A percentile compares a stretch with the other conserved stretches of the same genome.
Evolutionary conservation across 768 basidiomycete species (phyloP).

Genomic region (Suillus decipiens): DNA sequence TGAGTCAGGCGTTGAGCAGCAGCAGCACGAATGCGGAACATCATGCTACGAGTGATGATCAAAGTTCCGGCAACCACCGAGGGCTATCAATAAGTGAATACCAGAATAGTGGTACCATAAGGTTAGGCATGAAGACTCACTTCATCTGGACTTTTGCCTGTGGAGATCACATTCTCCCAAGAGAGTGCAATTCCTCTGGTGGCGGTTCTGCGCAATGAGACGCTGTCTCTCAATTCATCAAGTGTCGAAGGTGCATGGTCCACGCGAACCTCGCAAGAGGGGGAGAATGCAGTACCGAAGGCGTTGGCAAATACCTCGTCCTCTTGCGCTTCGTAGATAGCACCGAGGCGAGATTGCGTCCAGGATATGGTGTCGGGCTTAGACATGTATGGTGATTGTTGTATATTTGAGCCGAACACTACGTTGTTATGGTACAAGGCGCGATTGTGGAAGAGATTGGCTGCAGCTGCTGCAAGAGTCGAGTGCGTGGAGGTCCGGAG

Average conservation of each 20-base stretch:
- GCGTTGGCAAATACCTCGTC: constrained; percentile 15
- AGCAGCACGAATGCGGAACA: constrained; percentile 41
- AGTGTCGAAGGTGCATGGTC: constrained; percentile 30
- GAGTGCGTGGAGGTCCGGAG: constrained; percentile 3
- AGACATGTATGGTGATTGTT: constrained; percentile 6
- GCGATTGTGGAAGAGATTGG: constrained; percentile 5
- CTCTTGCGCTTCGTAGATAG: constrained; percentile 26
- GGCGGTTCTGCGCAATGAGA: constrained; percentile 23
- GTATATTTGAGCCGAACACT: not conserved
- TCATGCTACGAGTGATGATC: constrained; percentile 40
- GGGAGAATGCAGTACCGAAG: constrained; percentile 36
- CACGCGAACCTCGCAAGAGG: constrained; percentile 33
- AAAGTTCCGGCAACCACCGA: constrained; percentile 40
- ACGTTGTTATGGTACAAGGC: not conserved
- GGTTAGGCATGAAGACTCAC: constrained; percentile 15
- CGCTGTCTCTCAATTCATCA: constrained; percentile 30
- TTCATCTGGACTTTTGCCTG: constrained; percentile 22
- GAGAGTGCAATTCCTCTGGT: constrained; percentile 26
- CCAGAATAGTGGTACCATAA: too few relatives aligned
- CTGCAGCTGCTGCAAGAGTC: not conserved
- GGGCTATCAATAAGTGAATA: constrained; percentile 22
- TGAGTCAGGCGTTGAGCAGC: constrained; percentile 37
- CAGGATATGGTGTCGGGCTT: constrained; percentile 23
- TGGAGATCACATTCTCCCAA: constrained; percentile 40
- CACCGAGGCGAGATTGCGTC: constrained; percentile 31